A percentile compares a stretch with the other conserved stretches of the same genome.
Conservation (phyloP, 768 basidiomycete species). For the Gymnopilus junonius region DNA sequence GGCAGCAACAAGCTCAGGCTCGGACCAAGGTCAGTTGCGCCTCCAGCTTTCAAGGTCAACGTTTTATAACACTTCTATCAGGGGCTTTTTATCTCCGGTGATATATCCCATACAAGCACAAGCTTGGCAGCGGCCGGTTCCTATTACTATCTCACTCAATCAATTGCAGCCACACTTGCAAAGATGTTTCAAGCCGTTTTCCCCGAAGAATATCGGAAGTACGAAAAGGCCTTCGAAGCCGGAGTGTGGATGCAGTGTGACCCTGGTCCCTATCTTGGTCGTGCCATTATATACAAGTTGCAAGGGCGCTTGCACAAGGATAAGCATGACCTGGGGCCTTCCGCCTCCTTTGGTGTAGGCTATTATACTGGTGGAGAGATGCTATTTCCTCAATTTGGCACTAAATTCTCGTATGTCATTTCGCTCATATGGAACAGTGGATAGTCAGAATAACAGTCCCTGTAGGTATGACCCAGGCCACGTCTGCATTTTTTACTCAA, state of each 20-base stretch:
- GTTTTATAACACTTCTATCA: neutral
- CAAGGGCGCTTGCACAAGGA: slow-evolving; percentile 16
- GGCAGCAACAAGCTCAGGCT: slow-evolving; percentile 12
- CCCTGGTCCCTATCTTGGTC: slow-evolving; percentile 11
- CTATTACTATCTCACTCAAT: slow-evolving; percentile 1
- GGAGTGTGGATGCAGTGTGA: slow-evolving; percentile 6
- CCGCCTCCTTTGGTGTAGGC: slow-evolving; percentile 10
- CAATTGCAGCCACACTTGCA: neutral
- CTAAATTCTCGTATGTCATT: slow-evolving; percentile 16
- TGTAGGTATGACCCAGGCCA: slow-evolving; percentile 14
- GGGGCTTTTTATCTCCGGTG: slow-evolving; percentile 14
- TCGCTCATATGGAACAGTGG: neutral
- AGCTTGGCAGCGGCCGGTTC: neutral
- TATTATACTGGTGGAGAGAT: slow-evolving; percentile 14
- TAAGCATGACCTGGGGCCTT: slow-evolving; percentile 5
- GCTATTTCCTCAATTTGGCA: slow-evolving; percentile 12
- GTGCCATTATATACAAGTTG: slow-evolving; percentile 18
- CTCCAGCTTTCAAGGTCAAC: neutral
- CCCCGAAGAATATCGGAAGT: slow-evolving; percentile 1
- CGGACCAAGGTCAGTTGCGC: slow-evolving; percentile 1
- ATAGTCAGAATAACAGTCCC: neutral
- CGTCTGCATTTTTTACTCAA: slow-evolving; percentile 14
- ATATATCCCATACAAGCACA: neutral
- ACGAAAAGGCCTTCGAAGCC: slow-evolving; percentile 10
- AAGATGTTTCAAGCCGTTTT: slow-evolving; percentile 6